A percentile compares a stretch with the other conserved stretches of the same genome.
phyloP scores from a whole-genome alignment of 257 asterid genomes.

The Gentiana macrophylla region DNA sequence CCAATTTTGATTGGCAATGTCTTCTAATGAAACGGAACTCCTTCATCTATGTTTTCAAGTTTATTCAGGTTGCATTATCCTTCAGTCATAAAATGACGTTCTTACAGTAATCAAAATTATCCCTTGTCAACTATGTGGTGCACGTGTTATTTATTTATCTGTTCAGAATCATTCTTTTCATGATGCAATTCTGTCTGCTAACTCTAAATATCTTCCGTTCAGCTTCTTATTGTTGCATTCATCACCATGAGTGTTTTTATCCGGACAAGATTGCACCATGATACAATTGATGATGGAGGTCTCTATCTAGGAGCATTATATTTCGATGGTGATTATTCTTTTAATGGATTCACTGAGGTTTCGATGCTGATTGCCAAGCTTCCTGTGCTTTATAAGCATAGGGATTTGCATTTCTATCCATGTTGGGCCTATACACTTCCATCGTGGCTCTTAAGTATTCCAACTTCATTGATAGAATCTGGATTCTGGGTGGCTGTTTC shows the following conservation, averaged over 20 bases:
- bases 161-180: not conserved
- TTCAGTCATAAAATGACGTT: no score
- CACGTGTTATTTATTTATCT: not conserved
- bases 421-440: slow-evolving; percentile 93
- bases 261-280: slow-evolving; percentile 76
- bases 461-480: slow-evolving; percentile 74
- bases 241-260: slow-evolving; percentile 92
- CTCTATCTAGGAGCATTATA: slow-evolving; percentile 74
- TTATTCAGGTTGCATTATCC: slow-evolving; percentile 58
- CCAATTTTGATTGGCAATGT: slow-evolving; percentile 73
- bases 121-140: no score
- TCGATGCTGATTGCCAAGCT: slow-evolving; percentile 91
- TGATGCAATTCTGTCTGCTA: slow-evolving; percentile 11
- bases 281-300: slow-evolving; percentile 84
- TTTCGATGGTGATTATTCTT: slow-evolving; percentile 85
- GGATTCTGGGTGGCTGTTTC: slow-evolving; percentile 91
- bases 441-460: slow-evolving; percentile 82
- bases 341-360: slow-evolving; percentile 93
- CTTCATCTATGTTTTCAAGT: slow-evolving; percentile 76
- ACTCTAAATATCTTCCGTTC: slow-evolving; percentile 20
- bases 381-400: slow-evolving; percentile 85
- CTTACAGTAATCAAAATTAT: not conserved
- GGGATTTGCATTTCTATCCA: slow-evolving; percentile 87
- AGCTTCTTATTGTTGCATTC: slow-evolving; percentile 81
- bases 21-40: slow-evolving; percentile 84